Evolutionary conservation across 1,139 yeast genomes (phyloP).

Genomic region (Oligophagozyma castellii): DNA sequence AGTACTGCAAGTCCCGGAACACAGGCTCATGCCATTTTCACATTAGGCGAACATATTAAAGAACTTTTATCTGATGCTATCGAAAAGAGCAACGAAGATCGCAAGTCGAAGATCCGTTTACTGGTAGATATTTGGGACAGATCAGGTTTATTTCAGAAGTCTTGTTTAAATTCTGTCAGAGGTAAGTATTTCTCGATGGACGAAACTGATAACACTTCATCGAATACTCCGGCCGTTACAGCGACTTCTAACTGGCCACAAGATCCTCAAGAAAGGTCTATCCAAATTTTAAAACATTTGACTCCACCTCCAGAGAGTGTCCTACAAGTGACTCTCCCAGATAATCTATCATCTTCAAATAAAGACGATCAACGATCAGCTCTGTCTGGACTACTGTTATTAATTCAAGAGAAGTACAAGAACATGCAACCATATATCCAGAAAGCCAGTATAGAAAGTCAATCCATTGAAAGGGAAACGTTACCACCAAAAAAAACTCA

Average conservation of each 20-base stretch:
- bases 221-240: constrained; percentile 11
- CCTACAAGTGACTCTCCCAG: constrained; percentile 14
- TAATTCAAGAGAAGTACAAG: constrained; percentile 22
- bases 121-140: constrained; percentile 88
- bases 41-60: constrained; percentile 44
- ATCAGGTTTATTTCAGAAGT: constrained; percentile 59
- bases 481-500: constrained; percentile 4
- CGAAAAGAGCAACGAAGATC: constrained; percentile 36
- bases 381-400: constrained; percentile 32
- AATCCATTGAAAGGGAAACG: constrained; percentile 2
- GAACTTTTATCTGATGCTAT: constrained; percentile 47
- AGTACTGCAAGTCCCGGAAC: constrained; percentile 52
- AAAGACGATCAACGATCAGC: constrained; percentile 29
- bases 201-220: constrained; percentile 9
- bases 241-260: constrained; percentile 19
- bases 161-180: constrained; percentile 41
- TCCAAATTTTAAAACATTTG: constrained; percentile 14
- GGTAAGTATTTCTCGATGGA: constrained; percentile 41
- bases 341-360: constrained; percentile 17
- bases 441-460: too few relatives aligned
- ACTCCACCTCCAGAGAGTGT: constrained; percentile 8
- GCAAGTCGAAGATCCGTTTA: constrained; percentile 62
- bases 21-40: constrained; percentile 57
- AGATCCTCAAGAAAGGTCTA: constrained; percentile 38
- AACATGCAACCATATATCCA: background rate